Evolutionary conservation across 345 rosid genomes (phyloP), one percentile per base, ranked within the genome.

Genomic region (Hypericum perforatum): DNA sequence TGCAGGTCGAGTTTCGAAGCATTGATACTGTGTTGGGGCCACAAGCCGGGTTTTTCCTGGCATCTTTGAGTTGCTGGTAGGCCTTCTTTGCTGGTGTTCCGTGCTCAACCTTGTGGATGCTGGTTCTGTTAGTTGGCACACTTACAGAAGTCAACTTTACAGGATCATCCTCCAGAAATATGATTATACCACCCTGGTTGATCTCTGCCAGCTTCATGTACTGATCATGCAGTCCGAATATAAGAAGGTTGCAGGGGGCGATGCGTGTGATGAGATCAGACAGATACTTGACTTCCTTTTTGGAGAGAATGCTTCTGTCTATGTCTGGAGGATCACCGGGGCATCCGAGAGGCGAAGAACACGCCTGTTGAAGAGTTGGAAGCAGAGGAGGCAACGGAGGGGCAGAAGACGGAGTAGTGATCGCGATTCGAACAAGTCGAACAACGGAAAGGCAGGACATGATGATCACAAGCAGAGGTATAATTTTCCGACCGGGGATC

Each of bases 231-330:
- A 70, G 65, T 50, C 96, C 96, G 9, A 87, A 85, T 54, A 82
- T 70, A 45, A 91, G 98, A 59, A 87, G 76, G 63, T 82, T 87
- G 78, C 98, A 84, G 41, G 95, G 97, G 29, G 78, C 73, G 65
- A 52, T 78, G 16, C 13, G 52, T 50, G 66, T 64, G 41, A 91
- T 38, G 40, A 80, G 66, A 40, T 74, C 67, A 6, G 72, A 63
- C 7, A 91, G 71, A 66, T 87, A 60, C 56, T 62, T 70, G 66
- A 76, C 69, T 69, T 91, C 98, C 71, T 82, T 91, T 43, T 66
- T 64, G 8, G 81, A 71, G 61, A 85, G 84, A 56, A 43, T 9
- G 53, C 50, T 37, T 12, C 50, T 52, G 45, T 15, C 36, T 32
- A 53, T n/a, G 47, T 61, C 16, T 6, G 71, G 52, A 14, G 39